Percentiles rank a stretch among this genome's conserved stretches.
phyloP scores from a whole-genome alignment of 1,284 basidiomycete genomes.

The Ganoderma meredithae region DNA sequence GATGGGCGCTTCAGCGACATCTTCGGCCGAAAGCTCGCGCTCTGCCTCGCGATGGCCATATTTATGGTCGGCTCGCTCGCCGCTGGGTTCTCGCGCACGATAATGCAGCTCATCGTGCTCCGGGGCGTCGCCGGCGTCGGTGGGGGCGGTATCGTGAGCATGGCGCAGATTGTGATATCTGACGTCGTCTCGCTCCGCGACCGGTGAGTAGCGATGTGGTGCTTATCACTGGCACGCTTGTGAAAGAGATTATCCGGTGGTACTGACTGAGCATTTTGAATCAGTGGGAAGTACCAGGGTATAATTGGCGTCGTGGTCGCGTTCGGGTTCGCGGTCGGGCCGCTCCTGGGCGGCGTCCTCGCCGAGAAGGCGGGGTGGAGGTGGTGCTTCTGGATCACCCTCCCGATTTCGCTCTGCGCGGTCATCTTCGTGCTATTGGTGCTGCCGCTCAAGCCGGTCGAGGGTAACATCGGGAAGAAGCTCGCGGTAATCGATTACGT shows the following conservation, averaged over 20 bases:
- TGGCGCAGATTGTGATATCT: constrained; percentile 71
- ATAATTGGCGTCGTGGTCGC: constrained; percentile 64
- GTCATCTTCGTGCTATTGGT: constrained; percentile 65
- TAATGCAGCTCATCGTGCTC: constrained; percentile 78
- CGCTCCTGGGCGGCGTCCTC: constrained; percentile 64
- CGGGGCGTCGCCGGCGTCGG: constrained; percentile 73
- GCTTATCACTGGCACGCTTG: background rate
- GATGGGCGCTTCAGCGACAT: constrained; percentile 79
- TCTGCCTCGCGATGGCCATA: constrained; percentile 65
- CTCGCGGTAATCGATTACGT: constrained; percentile 74
- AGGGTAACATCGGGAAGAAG: constrained; percentile 68
- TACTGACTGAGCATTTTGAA: background rate
- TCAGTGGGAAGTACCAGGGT: constrained; percentile 70
- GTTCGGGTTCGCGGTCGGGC: constrained; percentile 59
- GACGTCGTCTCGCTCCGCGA: constrained; percentile 70
- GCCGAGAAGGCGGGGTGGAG: constrained; percentile 68
- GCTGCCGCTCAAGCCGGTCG: constrained; percentile 71
- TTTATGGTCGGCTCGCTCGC: constrained; percentile 70
- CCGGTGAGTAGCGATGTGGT: constrained; percentile 46
- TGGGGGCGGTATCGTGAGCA: constrained; percentile 71
- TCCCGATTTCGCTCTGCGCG: constrained; percentile 63
- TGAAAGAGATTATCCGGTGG: too few relatives aligned
- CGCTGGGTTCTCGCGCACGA: constrained; percentile 66
- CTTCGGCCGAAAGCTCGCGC: constrained; percentile 74
- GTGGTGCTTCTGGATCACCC: constrained; percentile 74